Conservation (phyloP, 2,329 filamentous ascomycete species). For the Penicillium thymicola region DNA sequence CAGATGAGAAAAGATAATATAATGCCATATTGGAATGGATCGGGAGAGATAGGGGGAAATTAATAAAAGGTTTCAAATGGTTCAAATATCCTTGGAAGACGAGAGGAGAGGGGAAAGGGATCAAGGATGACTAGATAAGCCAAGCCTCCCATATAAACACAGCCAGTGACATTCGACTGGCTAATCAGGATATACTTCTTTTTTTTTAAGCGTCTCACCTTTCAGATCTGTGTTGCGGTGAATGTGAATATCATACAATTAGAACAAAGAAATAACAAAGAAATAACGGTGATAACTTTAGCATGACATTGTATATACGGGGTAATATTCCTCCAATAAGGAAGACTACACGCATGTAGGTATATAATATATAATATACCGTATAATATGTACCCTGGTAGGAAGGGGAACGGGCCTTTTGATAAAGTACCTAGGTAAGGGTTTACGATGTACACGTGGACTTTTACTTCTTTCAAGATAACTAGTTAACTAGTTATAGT, state of each 20-base stretch:
- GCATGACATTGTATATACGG: background rate
- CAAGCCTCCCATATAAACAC: background rate
- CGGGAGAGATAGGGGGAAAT: background rate
- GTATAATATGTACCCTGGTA: background rate
- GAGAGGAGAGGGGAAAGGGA: background rate
- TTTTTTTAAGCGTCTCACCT: background rate
- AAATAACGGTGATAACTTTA: background rate
- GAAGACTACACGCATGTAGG: no score
- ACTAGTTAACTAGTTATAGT: no score
- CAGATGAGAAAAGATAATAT: background rate
- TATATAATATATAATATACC: no score
- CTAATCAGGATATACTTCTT: slow-evolving; percentile 4
- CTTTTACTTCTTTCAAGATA: background rate
- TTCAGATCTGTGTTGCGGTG: background rate
- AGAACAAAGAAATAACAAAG: background rate
- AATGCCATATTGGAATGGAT: background rate
- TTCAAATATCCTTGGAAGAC: background rate
- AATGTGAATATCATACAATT: background rate
- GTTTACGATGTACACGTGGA: background rate
- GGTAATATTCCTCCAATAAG: background rate
- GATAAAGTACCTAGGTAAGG: background rate
- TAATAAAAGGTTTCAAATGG: background rate
- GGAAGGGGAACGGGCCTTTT: no score
- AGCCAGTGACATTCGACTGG: slow-evolving; percentile 12
- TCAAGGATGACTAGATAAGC: slow-evolving; percentile 10